Evolutionary conservation across 1,284 basidiomycete genomes (phyloP).

Genomic region (Cutaneotrichosporon dermatis): DNA sequence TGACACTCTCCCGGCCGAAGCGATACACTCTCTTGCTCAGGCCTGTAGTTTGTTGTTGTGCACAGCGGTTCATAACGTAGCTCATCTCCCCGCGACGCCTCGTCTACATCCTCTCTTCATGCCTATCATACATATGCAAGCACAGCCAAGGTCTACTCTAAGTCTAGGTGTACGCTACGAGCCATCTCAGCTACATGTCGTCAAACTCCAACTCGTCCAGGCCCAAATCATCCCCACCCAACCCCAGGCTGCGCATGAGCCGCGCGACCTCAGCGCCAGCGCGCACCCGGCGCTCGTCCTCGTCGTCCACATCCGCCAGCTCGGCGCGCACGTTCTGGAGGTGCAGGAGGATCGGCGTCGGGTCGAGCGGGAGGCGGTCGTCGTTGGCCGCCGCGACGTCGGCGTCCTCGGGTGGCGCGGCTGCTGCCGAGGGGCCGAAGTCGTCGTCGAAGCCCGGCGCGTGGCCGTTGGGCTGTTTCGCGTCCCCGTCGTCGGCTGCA

Average conservation of each 20-base stretch:
- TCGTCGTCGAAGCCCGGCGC: constrained; percentile 35
- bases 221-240: constrained; percentile 23
- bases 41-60: too few relatives aligned
- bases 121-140: too few relatives aligned
- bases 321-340: constrained; percentile 40
- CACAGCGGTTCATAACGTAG: too few relatives aligned
- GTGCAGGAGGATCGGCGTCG: constrained; percentile 40
- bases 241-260: constrained; percentile 32
- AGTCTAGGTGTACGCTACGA: background rate
- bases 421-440: constrained; percentile 18
- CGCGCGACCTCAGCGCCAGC: constrained; percentile 40
- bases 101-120: too few relatives aligned
- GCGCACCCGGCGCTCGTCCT: constrained; percentile 36
- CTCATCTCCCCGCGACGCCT: too few relatives aligned
- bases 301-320: constrained; percentile 31
- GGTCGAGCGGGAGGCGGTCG: constrained; percentile 28
- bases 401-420: too few relatives aligned
- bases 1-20: too few relatives aligned
- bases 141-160: too few relatives aligned
- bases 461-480: background rate
- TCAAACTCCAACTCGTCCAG: constrained; percentile 22
- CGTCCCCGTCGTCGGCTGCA: background rate
- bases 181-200: background rate
- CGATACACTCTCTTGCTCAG: too few relatives aligned
- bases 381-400: too few relatives aligned